Evolutionary conservation across 257 asterid genomes (phyloP), one percentile per base, ranked within the genome.

Genomic region (Catharanthus roseus): DNA sequence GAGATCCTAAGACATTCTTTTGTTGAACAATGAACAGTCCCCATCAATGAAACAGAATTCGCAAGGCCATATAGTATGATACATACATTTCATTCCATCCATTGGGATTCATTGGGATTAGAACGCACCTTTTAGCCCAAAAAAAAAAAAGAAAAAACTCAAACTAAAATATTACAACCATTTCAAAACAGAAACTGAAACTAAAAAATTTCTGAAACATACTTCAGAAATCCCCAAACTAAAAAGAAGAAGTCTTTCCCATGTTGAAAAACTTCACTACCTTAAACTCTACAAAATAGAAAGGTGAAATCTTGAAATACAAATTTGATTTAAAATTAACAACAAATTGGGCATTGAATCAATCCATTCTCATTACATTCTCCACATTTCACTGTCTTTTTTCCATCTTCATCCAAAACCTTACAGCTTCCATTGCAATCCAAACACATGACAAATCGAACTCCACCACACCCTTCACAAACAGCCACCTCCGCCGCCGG

Each of bases 301-400:
- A n/a, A 62, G 39, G 26, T 26, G 6, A 39, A 64, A 42, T 31
- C 34, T 23, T n/a, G 10, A 39, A 62, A 56, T 16, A 63, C 65
- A 23, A 2, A 39, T 49, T 42, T 47, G 60, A 67, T 50, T 21
- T 8, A n/a, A 56, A 5, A 64, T 73, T 57, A 85, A 78, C 87
- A 80, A 68, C 96, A 92, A 15, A 84, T 65, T 7, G 97, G 98
- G 69, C 97, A 93, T 42, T 84, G 97, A 23, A 91, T 83, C 79
- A 93, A 77, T 29, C 98, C 97, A 84, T 93, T 95, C 83, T 95
- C 97, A 78, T 95, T 95, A 74, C 99, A 95, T 74, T 88, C 83
- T 0, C 68, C 78, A 68, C 99, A 95, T 72, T 86, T 89, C 18
- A 82, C 80, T 39, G 84, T 89, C 82, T 77, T 81, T 81, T 75